A percentile compares a stretch with the other conserved stretches of the same genome.
Conservation (phyloP, 768 basidiomycete genomes). For the Dioszegia aurantiaca region DNA sequence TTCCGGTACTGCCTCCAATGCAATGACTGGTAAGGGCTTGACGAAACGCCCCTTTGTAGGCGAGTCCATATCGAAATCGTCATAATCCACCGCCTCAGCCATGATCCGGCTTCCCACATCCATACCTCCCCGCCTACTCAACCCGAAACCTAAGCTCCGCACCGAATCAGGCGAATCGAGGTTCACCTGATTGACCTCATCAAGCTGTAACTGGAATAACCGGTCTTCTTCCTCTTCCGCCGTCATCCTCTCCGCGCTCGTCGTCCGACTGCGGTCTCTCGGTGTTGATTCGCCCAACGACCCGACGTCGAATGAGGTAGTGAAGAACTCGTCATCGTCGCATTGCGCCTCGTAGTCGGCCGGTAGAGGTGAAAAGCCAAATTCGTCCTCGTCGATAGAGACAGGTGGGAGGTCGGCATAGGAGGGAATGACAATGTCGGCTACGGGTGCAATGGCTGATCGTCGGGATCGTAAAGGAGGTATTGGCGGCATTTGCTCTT, state of each 20-base stretch:
- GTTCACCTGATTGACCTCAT: slow-evolving; percentile 7
- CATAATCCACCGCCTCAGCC: slow-evolving; percentile 27
- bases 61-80: slow-evolving; percentile 28
- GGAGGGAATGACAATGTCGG: neutral
- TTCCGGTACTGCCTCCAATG: slow-evolving; percentile 1
- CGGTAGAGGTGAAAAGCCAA: slow-evolving; percentile 39
- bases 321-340: slow-evolving; percentile 36
- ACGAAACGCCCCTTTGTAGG: slow-evolving; percentile 18
- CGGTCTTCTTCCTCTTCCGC: slow-evolving; percentile 7
- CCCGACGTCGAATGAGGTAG: slow-evolving; percentile 22
- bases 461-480: slow-evolving; percentile 1
- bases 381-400: slow-evolving; percentile 31
- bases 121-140: neutral
- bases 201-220: slow-evolving; percentile 1
- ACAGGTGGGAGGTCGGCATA: slow-evolving; percentile 10
- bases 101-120: slow-evolving; percentile 18
- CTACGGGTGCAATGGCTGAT: neutral
- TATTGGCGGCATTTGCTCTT: slow-evolving; percentile 31
- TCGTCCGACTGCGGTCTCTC: neutral
- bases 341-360: slow-evolving; percentile 41
- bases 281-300: slow-evolving; percentile 16
- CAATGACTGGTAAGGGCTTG: slow-evolving; percentile 2
- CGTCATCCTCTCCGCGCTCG: slow-evolving; percentile 4
- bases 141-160: slow-evolving; percentile 4
- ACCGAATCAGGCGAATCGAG: slow-evolving; percentile 10